Evolutionary conservation across 2,329 filamentous ascomycete species (phyloP), one percentile per base, ranked within the genome.

Genomic region (Davidsoniella eucalypti): DNA sequence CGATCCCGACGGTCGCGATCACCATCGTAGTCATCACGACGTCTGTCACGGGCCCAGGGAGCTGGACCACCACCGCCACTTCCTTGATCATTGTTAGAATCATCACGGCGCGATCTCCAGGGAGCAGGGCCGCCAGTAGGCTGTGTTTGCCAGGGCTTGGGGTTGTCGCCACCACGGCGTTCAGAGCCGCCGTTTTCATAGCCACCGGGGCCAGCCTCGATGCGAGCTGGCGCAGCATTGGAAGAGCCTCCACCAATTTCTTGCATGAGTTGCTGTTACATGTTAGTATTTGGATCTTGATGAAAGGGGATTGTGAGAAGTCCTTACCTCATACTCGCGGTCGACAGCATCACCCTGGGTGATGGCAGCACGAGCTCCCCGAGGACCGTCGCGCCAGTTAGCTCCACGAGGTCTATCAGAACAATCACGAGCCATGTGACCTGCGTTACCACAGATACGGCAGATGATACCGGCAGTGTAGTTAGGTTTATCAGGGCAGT

Each of bases 401-500:
- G 82, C 79, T 59, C 92, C 92, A 62, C 85, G 80, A 69, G 92
- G 85, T 63, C 92, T 76, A 61, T 98, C 92, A 43, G 90, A 87
- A 76, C 92, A 98, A 68, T 98, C 92, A 59, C 90, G 82, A 58
- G 88, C 92, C 87, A 98, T 95, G 60, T 98, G 92, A 17, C 92
- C 92, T 56, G 92, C 88, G 63, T 96, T 95, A 58, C 92, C 92
- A 69, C 92, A 98, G 59, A 95, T 84, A 60, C 90, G 88, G 69
- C 92, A 98, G 63, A 98, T 96, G 64, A 98, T 96, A 67, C 87
- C 96, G 60, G 92, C 88, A n/a, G 92, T 98, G 68, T 84, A 96
- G 69, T 98, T 98, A 64, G 88, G 86, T 65, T 92, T 86, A 69
- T 98, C 87, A 12, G 92, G 92, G 60, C 92, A 98, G 64, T 98